Evolutionary conservation across 2,329 filamentous ascomycete genomes (phyloP).

Genomic region (Phoma sp.): DNA sequence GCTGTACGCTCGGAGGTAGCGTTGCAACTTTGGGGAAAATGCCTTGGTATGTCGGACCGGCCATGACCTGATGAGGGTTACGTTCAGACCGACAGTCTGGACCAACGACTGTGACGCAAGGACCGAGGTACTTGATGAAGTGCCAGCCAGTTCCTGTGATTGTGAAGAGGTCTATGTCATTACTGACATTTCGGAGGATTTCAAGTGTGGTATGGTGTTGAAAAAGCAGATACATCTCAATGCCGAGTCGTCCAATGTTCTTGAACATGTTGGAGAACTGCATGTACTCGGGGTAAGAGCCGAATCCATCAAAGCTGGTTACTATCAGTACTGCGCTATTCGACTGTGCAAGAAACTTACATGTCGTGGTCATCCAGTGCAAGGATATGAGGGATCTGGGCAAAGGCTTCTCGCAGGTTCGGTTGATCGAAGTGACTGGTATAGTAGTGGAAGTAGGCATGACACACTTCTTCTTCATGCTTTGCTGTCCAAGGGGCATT

Average conservation of each 20-base stretch:
- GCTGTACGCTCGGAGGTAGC: conserved; percentile 89
- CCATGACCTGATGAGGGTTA: conserved; percentile 89
- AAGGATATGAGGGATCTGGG: conserved; percentile 92
- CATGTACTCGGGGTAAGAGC: conserved; percentile 98
- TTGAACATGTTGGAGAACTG: conserved; percentile 97
- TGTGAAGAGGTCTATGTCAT: conserved; percentile 92
- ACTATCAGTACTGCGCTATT: conserved; percentile 13
- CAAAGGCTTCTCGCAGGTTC: conserved; percentile 91
- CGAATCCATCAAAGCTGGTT: conserved; percentile 89
- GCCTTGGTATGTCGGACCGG: conserved; percentile 95
- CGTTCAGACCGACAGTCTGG: conserved; percentile 92
- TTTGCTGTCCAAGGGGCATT: conserved; percentile 90
- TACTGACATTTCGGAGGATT: conserved; percentile 85
- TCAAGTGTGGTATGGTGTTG: conserved; percentile 97
- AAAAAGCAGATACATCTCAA: conserved; percentile 98
- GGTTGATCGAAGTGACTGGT: conserved; percentile 98
- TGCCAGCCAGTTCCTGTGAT: conserved; percentile 98
- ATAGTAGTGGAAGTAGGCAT: conserved; percentile 99
- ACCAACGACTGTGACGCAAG: conserved; percentile 86
- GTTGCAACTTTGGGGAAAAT: conserved; percentile 94
- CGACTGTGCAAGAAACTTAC: conserved; percentile 63
- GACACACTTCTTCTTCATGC: conserved; percentile 92
- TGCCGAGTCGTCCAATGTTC: conserved; percentile 93
- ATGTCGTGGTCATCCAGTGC: conserved; percentile 98
- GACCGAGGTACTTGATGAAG: conserved; percentile 95